Evolutionary conservation across 75 land plant species (phyloP).

Genomic region (Isoetes taiwanensis): DNA sequence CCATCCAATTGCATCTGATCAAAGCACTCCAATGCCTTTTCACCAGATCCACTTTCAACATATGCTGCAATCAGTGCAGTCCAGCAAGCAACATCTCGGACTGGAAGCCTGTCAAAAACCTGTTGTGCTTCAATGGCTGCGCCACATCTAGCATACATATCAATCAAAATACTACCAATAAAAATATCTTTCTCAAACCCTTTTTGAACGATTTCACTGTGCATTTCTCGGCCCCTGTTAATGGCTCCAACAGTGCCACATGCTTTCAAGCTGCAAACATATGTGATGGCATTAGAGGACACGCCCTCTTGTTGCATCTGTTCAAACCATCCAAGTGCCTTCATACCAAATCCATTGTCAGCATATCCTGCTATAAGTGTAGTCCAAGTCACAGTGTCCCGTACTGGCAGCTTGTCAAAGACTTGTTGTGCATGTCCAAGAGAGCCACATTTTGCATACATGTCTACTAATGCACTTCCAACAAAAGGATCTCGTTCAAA

Average conservation of each 20-base stretch:
- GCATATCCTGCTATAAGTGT: no score
- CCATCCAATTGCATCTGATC: not conserved
- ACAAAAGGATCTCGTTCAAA: slow-evolving; percentile 23
- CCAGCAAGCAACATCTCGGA: slow-evolving; percentile 19
- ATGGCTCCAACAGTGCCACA: no score
- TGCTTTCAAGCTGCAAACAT: no score
- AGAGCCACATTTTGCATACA: slow-evolving; percentile 25
- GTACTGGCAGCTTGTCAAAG: slow-evolving; percentile 17
- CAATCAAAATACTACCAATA: no score
- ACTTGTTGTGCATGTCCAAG: slow-evolving; percentile 17
- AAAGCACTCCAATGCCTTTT: not conserved
- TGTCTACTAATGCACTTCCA: slow-evolving; percentile 31
- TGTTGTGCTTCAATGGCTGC: slow-evolving; percentile 14
- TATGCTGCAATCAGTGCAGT: slow-evolving; percentile 31
- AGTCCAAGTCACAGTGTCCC: slow-evolving; percentile 27
- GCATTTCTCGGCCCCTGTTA: no score
- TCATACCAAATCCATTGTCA: no score
- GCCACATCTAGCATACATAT: no score
- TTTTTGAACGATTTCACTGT: no score
- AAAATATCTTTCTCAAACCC: no score
- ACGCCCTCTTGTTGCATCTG: no score
- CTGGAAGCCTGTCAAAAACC: slow-evolving; percentile 17
- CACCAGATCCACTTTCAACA: slow-evolving; percentile 8
- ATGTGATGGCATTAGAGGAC: no score
- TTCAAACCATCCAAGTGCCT: no score